Conservation (phyloP, 2,329 filamentous ascomycete species). For the Paraphoma chrysanthemicola region DNA sequence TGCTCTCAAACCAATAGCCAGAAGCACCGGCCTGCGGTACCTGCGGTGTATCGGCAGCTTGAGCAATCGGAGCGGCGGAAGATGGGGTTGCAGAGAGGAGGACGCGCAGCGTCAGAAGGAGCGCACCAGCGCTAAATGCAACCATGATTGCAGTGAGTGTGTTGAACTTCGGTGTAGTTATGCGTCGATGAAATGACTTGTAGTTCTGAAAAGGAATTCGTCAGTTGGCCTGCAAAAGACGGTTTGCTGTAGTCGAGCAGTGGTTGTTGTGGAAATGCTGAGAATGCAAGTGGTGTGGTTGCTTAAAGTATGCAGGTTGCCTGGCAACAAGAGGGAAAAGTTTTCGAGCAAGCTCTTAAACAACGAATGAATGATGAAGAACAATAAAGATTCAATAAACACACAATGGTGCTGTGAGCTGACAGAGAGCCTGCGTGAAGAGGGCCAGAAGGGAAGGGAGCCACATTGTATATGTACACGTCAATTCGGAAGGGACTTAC, state of each 20-base stretch:
- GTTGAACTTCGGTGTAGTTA: constrained; percentile 21
- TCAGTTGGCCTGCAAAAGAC: constrained; percentile 41
- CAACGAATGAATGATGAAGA: constrained; percentile 42
- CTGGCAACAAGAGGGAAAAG: constrained; percentile 27
- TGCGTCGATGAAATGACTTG: constrained; percentile 21
- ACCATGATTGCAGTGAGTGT: constrained; percentile 44
- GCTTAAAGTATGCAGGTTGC: constrained; percentile 18
- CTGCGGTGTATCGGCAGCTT: constrained; percentile 13
- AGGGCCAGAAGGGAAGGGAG: constrained; percentile 22
- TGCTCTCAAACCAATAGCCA: constrained; percentile 74
- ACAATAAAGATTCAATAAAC: constrained; percentile 34
- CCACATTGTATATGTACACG: constrained; percentile 42
- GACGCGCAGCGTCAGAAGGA: constrained; percentile 47
- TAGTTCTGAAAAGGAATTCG: constrained; percentile 28
- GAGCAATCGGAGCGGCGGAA: constrained; percentile 38
- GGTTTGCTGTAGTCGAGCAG: constrained; percentile 16
- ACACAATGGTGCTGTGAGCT: constrained; percentile 38
- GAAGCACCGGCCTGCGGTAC: constrained; percentile 32
- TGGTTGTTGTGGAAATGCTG: constrained; percentile 14
- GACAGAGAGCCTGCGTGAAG: constrained; percentile 43
- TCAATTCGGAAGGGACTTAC: constrained; percentile 36
- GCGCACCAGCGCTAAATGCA: constrained; percentile 44
- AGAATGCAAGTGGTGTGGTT: constrained; percentile 14
- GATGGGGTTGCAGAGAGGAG: constrained; percentile 39
- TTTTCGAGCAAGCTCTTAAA: constrained; percentile 17